phyloP scores from a whole-genome alignment of 2,329 filamentous ascomycete genomes.

The Scopulariopsis brevicaulis region DNA sequence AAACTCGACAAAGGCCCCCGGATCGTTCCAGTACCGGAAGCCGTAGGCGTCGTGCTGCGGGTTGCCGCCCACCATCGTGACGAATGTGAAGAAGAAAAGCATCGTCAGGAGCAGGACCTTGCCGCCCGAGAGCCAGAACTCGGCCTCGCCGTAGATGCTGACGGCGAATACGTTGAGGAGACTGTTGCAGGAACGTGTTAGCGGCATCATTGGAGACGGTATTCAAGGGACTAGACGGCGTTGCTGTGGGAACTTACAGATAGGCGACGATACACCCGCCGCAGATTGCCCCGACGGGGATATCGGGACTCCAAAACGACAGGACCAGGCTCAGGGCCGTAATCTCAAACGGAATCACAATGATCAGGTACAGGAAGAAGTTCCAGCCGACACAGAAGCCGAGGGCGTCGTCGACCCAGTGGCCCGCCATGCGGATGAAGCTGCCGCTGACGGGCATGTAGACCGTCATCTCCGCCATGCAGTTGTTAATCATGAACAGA shows the following conservation, averaged over 20 bases:
- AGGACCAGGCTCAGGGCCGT: conserved; percentile 29
- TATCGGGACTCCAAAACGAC: conserved; percentile 26
- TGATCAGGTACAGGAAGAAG: conserved; percentile 29
- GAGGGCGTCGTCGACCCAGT: conserved; percentile 53
- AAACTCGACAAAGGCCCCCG: conserved; percentile 43
- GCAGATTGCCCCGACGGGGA: conserved; percentile 63
- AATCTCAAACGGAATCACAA: conserved; percentile 30
- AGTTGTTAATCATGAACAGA: conserved; percentile 47
- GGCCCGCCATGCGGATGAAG: conserved; percentile 52
- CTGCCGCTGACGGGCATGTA: conserved; percentile 52
- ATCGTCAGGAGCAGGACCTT: conserved; percentile 57
- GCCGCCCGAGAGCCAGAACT: conserved; percentile 55
- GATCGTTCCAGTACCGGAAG: conserved; percentile 56
- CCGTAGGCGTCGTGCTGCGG: conserved; percentile 55
- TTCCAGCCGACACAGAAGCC: conserved; percentile 40
- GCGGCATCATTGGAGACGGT: no score
- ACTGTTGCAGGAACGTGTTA: conserved; percentile 43
- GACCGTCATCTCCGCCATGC: conserved; percentile 52
- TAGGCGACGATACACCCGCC: conserved; percentile 23
- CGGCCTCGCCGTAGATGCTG: conserved; percentile 56
- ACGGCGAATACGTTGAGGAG: conserved; percentile 54
- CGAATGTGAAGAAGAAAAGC: conserved; percentile 62
- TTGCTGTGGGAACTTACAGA: neutral
- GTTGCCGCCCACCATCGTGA: conserved; percentile 70
- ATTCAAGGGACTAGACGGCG: no score